phyloP scores from a whole-genome alignment of 2,329 filamentous ascomycete species.

The Arthrinium phaeospermum region DNA sequence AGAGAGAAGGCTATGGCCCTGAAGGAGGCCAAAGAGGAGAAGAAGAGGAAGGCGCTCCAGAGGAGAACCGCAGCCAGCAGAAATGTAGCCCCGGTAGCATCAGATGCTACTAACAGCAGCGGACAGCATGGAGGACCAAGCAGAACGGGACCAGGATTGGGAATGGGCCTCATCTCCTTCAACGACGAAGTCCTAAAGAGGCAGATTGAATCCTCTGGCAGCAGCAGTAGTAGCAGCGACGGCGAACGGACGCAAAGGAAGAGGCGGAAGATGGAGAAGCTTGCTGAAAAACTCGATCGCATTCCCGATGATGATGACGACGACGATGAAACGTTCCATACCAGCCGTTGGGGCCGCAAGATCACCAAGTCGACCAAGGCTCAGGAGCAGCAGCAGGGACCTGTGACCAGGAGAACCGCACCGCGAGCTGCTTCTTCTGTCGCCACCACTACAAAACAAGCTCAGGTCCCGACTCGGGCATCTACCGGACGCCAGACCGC shows the following conservation, averaged over 20 bases:
- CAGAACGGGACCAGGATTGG: background rate
- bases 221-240: background rate
- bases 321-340: background rate
- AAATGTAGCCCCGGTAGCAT: background rate
- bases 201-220: conserved; percentile 3
- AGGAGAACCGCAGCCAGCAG: background rate
- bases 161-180: background rate
- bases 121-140: background rate
- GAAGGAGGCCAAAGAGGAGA: background rate
- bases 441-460: background rate
- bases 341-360: background rate
- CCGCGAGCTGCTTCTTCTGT: background rate
- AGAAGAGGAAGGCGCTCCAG: background rate
- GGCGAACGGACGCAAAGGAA: background rate
- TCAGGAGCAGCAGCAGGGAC: background rate
- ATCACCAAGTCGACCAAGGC: background rate
- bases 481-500: background rate
- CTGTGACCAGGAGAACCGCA: background rate
- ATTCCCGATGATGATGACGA: background rate
- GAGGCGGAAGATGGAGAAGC: background rate
- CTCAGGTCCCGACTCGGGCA: background rate
- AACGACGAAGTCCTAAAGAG: background rate
- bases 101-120: background rate
- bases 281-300: background rate
- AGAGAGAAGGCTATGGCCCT: background rate